These are phyloP conservation scores for Cardamine chenopodiifolia DNA, from an alignment of 345 rosid genomes.

Conservation along the genomic window DNA sequence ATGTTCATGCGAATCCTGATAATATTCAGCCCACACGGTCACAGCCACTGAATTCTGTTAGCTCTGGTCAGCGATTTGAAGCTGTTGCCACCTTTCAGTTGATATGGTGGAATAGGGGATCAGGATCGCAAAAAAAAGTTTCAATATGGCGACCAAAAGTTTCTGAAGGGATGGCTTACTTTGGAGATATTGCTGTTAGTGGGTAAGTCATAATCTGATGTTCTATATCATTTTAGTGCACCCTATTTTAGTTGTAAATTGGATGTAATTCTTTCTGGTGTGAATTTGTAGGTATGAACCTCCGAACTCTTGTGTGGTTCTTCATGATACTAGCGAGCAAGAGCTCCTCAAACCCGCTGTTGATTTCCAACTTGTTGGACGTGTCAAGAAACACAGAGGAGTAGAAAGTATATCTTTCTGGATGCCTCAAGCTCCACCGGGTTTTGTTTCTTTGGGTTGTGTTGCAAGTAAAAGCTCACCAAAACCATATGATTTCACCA, in stretches of 20 bases:
- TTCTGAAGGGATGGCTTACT: slow-evolving; percentile 81
- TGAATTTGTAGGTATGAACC: slow-evolving; percentile 69
- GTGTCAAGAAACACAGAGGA: slow-evolving; percentile 81
- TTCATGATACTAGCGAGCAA: slow-evolving; percentile 69
- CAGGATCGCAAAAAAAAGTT: slow-evolving; percentile 71
- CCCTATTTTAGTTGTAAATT: slow-evolving; percentile 9
- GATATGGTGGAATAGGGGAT: slow-evolving; percentile 85
- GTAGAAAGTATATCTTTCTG: slow-evolving; percentile 83
- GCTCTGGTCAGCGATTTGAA: slow-evolving; percentile 67
- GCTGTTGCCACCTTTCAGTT: slow-evolving; percentile 80
- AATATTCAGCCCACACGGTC: slow-evolving; percentile 37
- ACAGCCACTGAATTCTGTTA: slow-evolving; percentile 44
- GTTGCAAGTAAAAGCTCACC: slow-evolving; percentile 77
- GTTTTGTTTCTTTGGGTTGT: slow-evolving; percentile 93
- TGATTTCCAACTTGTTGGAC: slow-evolving; percentile 77
- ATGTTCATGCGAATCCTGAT: slow-evolving; percentile 47
- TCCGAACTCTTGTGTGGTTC: slow-evolving; percentile 80
- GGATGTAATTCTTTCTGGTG: slow-evolving; percentile 30
- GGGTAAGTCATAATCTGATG: slow-evolving; percentile 62
- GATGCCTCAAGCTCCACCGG: slow-evolving; percentile 96
- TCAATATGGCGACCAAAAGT: slow-evolving; percentile 91
- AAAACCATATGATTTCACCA: slow-evolving; percentile 59
- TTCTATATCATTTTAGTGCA: neutral
- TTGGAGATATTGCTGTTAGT: slow-evolving; percentile 91
- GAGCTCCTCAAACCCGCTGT: slow-evolving; percentile 66